These are phyloP conservation scores for Lactarius akahatsu DNA, from an alignment of 768 basidiomycete species.

Conservation along the genomic window DNA sequence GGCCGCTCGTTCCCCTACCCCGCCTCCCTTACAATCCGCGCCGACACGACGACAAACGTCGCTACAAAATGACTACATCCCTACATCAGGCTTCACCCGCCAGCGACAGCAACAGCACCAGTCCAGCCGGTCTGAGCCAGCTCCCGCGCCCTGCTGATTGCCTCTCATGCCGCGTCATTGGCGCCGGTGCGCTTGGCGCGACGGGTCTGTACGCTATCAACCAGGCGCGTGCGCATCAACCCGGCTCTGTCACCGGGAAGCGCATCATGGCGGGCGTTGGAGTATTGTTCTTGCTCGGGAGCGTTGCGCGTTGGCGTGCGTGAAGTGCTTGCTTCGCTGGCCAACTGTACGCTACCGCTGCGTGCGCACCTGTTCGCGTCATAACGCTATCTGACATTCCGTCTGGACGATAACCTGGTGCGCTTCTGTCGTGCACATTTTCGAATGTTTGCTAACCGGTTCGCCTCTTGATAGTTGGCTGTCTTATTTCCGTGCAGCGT, in stretches of 20 bases:
- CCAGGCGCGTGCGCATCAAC: slow-evolving; percentile 60
- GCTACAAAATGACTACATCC: background rate
- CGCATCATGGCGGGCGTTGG: slow-evolving; percentile 61
- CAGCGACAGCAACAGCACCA: background rate
- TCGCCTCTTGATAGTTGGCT: background rate
- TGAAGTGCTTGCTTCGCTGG: background rate
- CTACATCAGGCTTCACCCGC: background rate
- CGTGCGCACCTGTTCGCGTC: background rate
- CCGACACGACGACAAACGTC: background rate
- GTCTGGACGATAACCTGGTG: background rate
- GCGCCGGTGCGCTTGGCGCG: slow-evolving; percentile 59
- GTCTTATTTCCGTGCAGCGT: background rate
- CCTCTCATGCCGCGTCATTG: slow-evolving; percentile 67
- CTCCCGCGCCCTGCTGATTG: slow-evolving; percentile 44
- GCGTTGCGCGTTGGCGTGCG: slow-evolving; percentile 25
- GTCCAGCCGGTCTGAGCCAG: background rate
- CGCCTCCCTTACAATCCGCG: background rate
- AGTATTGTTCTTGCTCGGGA: slow-evolving; percentile 34
- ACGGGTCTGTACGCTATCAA: slow-evolving; percentile 68
- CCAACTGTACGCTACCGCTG: background rate
- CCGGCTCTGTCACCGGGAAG: slow-evolving; percentile 61
- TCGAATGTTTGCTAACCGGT: background rate
- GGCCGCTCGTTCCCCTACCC: background rate
- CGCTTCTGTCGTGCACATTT: background rate
- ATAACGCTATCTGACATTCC: background rate